Evolutionary conservation across 208 protist species (phyloP).

Genomic region (Trypanosoma vivax): DNA sequence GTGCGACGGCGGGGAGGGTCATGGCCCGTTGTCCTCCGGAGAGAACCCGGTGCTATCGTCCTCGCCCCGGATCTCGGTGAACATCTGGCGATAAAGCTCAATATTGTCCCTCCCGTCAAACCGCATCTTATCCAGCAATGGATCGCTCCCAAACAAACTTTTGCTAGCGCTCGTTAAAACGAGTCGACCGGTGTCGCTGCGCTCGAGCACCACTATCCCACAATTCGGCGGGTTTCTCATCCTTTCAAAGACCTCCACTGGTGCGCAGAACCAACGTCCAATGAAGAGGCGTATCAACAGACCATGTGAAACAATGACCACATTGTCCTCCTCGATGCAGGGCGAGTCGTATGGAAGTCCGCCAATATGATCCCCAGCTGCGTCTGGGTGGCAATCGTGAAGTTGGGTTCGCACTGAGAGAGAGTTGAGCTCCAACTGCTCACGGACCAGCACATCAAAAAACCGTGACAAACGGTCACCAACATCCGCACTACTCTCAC

Average conservation of each 20-base stretch:
- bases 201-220: slow-evolving; percentile 73
- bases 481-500: slow-evolving; percentile 89
- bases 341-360: too few relatives aligned
- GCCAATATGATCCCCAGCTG: too few relatives aligned
- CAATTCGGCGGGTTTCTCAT: slow-evolving; percentile 89
- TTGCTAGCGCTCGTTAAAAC: slow-evolving; percentile 84
- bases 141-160: slow-evolving; percentile 73
- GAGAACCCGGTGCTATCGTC: too few relatives aligned
- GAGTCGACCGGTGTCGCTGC: slow-evolving; percentile 47
- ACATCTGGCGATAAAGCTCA: slow-evolving; percentile 51
- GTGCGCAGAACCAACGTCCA: slow-evolving; percentile 73
- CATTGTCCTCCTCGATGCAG: slow-evolving; percentile 74
- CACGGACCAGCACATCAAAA: slow-evolving; percentile 78
- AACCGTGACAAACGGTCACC: slow-evolving; percentile 87
- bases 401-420: slow-evolving; percentile 5
- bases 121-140: slow-evolving; percentile 77
- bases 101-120: slow-evolving; percentile 65
- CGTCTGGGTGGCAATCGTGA: slow-evolving; percentile 2
- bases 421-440: slow-evolving; percentile 52
- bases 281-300: slow-evolving; percentile 84
- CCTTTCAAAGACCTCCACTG: slow-evolving; percentile 81
- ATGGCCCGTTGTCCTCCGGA: too few relatives aligned
- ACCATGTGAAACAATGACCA: slow-evolving; percentile 84
- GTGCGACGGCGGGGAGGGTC: too few relatives aligned
- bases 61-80: neutral